Base-by-base conservation (phyloP, 169 alveolate species). In the Plasmodium billcollinsi region DNA sequence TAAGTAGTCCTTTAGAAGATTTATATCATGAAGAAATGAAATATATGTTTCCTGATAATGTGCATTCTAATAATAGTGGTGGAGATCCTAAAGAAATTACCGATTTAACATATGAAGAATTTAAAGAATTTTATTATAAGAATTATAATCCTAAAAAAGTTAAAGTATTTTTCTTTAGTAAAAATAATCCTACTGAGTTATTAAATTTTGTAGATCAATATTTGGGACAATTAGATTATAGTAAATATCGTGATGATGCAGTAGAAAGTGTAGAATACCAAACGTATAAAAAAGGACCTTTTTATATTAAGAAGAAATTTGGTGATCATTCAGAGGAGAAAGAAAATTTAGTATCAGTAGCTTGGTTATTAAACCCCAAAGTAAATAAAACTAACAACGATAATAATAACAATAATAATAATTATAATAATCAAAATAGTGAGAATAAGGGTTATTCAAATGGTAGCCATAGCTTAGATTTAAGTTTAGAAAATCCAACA, bases 41-140 rank as follows among this genome's bases (percentile, higher is more conserved):
- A 26, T 14, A 65, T 50, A 49, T 33, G n/a, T 75, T 94, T 92
- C 92, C 89, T 54, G 93, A 91, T 58, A 94, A 92, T 83, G 89
- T 93, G 21, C 96, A 96, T 88, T 86, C 91, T 14, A 92, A 78
- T 24, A 96, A 92, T 66, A 91, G 96, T 29, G 98, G 98, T 12
- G 98, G 98, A 7, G 95, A 95, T 80, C 98, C 98, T 2, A 74
- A 89, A 56, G 91, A 70, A 59, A 96, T 96, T n/a, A 96, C 97
- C 20, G 67, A 88, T 43, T 92, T 96, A 73, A 75, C 93, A 11
- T 95, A 92, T 58, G 96, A 92, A 39, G 93, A 93, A 58, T 93
- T 96, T 78, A 93, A 88, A 74, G 85, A 83, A 33, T 95, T 96
- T 69, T 93, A 95, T 74, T 72, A 94, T 21, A 76, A 88, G 56